These are phyloP conservation scores for Trebouxia sp. DNA, from an alignment of 139 green algal genomes.

Conservation along the genomic window DNA sequence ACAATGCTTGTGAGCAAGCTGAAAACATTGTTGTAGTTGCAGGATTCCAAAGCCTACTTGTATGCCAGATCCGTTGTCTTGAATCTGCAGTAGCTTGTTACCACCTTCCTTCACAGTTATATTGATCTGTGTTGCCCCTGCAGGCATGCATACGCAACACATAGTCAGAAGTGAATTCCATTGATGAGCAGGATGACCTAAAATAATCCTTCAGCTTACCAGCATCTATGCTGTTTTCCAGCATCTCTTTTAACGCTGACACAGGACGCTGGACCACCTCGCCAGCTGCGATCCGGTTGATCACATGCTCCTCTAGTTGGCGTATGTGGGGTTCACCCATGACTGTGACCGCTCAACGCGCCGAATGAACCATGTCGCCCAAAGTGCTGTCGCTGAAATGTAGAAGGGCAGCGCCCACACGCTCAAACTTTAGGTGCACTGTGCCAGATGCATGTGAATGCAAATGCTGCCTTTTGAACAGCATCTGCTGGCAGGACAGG, in stretches of 20 bases:
- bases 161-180: background rate
- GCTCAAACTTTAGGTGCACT: too few relatives aligned
- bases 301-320: constrained; percentile 74
- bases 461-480: too few relatives aligned
- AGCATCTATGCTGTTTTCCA: constrained; percentile 98
- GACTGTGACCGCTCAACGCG: too few relatives aligned
- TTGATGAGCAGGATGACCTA: background rate
- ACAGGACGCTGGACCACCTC: constrained; percentile 89
- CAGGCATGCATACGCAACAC: background rate
- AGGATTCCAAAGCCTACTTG: constrained; percentile 40
- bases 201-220: constrained; percentile 40
- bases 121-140: constrained; percentile 70
- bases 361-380: too few relatives aligned
- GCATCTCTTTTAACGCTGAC: constrained; percentile 93
- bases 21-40: background rate
- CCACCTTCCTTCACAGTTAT: constrained; percentile 92
- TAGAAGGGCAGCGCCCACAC: too few relatives aligned
- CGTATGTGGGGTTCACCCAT: constrained; percentile 31
- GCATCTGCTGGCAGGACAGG: too few relatives aligned
- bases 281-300: constrained; percentile 95
- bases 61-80: constrained; percentile 92
- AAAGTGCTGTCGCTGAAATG: too few relatives aligned
- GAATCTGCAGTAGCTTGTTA: constrained; percentile 89
- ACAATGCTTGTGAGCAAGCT: background rate
- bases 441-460: too few relatives aligned